These are phyloP conservation scores for Cyberlindnera xishuangbannaensis DNA, from an alignment of 805 yeast genomes.

Conservation along the genomic window DNA sequence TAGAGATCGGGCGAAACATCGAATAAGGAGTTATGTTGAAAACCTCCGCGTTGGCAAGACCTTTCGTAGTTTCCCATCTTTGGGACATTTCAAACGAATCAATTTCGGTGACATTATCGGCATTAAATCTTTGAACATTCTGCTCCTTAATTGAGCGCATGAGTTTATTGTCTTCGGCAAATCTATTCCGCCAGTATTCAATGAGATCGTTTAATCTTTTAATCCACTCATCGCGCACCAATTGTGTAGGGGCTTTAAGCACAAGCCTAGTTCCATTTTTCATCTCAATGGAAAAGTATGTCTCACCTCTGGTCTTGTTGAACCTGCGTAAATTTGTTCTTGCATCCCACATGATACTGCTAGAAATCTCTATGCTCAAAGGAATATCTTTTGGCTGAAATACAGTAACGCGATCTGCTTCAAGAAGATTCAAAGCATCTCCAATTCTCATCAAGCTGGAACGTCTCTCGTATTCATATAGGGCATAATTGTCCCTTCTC, in stretches of 20 bases:
- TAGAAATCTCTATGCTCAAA: constrained; percentile 25
- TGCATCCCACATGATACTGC: constrained; percentile 25
- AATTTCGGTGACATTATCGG: constrained; percentile 54
- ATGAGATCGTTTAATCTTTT: constrained; percentile 36
- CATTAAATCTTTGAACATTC: constrained; percentile 43
- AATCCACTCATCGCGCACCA: constrained; percentile 62
- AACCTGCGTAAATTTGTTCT: constrained; percentile 19
- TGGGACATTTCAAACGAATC: constrained; percentile 38
- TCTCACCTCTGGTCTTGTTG: constrained; percentile 30
- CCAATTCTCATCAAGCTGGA: constrained; percentile 50
- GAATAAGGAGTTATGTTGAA: constrained; percentile 55
- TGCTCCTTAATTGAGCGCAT: constrained; percentile 29
- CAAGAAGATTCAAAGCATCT: constrained; percentile 54
- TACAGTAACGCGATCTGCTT: constrained; percentile 35
- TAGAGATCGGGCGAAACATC: constrained; percentile 51
- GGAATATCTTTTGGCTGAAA: constrained; percentile 26
- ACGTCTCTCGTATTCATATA: constrained; percentile 61
- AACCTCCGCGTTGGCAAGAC: constrained; percentile 44
- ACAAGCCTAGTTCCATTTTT: constrained; percentile 39
- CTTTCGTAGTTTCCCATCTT: constrained; percentile 52
- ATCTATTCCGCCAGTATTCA: constrained; percentile 55
- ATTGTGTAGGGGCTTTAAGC: constrained; percentile 49
- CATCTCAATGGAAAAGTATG: constrained; percentile 48
- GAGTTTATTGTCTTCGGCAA: constrained; percentile 30
- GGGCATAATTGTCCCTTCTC: constrained; percentile 48